Evolutionary conservation across 495 filamentous ascomycete genomes (phyloP).

Genomic region (Astrocystis sublimbata): DNA sequence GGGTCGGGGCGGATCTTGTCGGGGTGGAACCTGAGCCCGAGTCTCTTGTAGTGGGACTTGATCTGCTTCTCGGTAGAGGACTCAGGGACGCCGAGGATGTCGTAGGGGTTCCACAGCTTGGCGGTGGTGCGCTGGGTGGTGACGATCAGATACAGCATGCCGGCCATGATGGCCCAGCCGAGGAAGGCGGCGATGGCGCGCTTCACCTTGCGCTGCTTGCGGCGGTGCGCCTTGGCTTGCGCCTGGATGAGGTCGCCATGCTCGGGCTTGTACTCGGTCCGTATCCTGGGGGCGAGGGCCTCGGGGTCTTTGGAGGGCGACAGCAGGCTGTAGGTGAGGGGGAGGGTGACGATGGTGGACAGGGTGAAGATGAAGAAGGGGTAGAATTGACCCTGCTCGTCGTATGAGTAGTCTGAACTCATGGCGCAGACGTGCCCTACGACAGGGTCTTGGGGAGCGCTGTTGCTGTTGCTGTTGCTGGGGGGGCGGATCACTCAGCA

Average conservation of each 20-base stretch:
- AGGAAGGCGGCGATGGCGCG: constrained; percentile 70
- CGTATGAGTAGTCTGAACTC: constrained; percentile 97
- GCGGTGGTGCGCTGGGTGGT: constrained; percentile 69
- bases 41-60: constrained; percentile 80
- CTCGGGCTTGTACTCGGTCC: constrained; percentile 75
- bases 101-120: constrained; percentile 95
- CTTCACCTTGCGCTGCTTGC: constrained; percentile 87
- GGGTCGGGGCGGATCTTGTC: constrained; percentile 86
- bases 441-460: constrained; percentile 27
- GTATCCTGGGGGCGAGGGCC: constrained; percentile 49
- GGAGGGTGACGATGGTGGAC: constrained; percentile 81
- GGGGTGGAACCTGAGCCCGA: constrained; percentile 86
- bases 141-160: constrained; percentile 88
- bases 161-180: constrained; percentile 84
- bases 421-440: constrained; percentile 55
- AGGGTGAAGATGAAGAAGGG: constrained; percentile 97
- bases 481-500: constrained; percentile 7
- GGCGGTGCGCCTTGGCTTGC: constrained; percentile 83
- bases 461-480: too few relatives aligned
- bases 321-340: constrained; percentile 83
- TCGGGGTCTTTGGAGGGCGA: constrained; percentile 72
- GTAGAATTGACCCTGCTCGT: constrained; percentile 98
- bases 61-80: constrained; percentile 85
- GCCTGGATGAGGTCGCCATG: constrained; percentile 81
- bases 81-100: constrained; percentile 84